Evolutionary conservation across 495 filamentous ascomycete species (phyloP), one percentile per base, ranked within the genome.

Genomic region (Neurospora sp.): DNA sequence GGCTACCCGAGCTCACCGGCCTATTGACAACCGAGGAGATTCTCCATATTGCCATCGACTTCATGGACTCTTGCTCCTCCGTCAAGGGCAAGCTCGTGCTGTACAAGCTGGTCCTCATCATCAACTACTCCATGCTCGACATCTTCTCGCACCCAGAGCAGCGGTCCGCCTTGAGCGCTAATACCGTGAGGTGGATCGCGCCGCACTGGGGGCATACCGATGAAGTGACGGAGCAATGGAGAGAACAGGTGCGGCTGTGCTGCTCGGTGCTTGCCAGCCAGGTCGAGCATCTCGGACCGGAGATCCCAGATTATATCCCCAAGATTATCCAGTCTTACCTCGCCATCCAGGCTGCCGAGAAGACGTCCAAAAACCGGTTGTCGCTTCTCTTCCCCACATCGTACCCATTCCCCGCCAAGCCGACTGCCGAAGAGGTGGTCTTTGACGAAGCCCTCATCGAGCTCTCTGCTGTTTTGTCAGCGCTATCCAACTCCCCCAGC

Each of bases 41-140:
- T 72, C 82, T 98, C 70, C 90, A 97, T 77, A 90, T 98, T 69
- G 94, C 95, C 35, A 91, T 94, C 70, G 92, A 93, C 79, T 97
- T 98, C 78, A 90, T 99, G 85, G 93, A 97, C 78, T 92, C 96
- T 12, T 98, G 96, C 82, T 88, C 89, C 9, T 85, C 87, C 20
- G 94, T 96, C 42, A 96, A 94, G 76, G 94, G 96, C 31, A 97
- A 96, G 87, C 85, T 99, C 9, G 86, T 97, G n/a, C 83, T 98
- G 12, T 97, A 96, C 82, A 97, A 97, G 78, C 85, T 99, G 69
- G 88, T 98, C 9, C 85, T 98, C 16, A 95, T 98, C 74, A 91
- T 97, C 78, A 94, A 97, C 78, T 92, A 96, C 78, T 92, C 91
- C 5, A 90, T 90, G 61, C 83, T 94, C 12, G 89, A 91, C 27